Evolutionary conservation across 768 basidiomycete species (phyloP).

Genomic region (Jaapia argillacea): DNA sequence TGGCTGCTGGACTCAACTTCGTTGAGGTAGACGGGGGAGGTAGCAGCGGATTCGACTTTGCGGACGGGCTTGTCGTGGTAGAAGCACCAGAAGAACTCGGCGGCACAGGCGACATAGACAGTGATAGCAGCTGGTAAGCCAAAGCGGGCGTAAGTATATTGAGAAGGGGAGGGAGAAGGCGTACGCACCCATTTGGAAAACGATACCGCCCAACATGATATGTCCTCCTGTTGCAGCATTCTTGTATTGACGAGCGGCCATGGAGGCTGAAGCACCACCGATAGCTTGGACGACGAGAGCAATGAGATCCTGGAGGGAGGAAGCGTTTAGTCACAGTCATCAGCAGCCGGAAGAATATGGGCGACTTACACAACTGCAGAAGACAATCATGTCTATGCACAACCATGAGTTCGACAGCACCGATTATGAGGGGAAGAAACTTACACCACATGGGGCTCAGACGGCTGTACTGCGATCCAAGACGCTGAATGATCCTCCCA

Average conservation of each 20-base stretch:
- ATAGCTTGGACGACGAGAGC: constrained; percentile 55
- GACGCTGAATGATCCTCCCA: constrained; percentile 30
- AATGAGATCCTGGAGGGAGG: constrained; percentile 44
- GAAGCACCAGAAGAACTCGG: constrained; percentile 36
- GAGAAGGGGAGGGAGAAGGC: not conserved
- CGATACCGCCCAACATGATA: constrained; percentile 57
- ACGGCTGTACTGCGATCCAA: constrained; percentile 39
- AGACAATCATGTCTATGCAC: constrained; percentile 30
- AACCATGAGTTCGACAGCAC: not conserved
- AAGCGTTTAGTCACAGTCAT: too few relatives aligned
- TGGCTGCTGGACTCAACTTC: too few relatives aligned
- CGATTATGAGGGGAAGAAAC: constrained; percentile 15
- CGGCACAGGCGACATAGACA: constrained; percentile 27
- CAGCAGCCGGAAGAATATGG: too few relatives aligned
- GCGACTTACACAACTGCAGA: constrained; percentile 24
- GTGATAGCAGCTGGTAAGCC: constrained; percentile 27
- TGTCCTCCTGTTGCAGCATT: constrained; percentile 15
- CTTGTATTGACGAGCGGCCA: too few relatives aligned
- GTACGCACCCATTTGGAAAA: constrained; percentile 40
- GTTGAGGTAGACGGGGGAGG: too few relatives aligned
- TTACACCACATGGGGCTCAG: constrained; percentile 32
- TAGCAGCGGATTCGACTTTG: constrained; percentile 4
- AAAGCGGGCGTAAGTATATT: not conserved
- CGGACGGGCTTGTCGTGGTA: constrained; percentile 23
- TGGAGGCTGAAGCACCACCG: too few relatives aligned